Percentiles rank a stretch among this genome's conserved stretches.
Conservation (phyloP, 2,329 filamentous ascomycete species). For the Pseudohalonectria lignicola region DNA sequence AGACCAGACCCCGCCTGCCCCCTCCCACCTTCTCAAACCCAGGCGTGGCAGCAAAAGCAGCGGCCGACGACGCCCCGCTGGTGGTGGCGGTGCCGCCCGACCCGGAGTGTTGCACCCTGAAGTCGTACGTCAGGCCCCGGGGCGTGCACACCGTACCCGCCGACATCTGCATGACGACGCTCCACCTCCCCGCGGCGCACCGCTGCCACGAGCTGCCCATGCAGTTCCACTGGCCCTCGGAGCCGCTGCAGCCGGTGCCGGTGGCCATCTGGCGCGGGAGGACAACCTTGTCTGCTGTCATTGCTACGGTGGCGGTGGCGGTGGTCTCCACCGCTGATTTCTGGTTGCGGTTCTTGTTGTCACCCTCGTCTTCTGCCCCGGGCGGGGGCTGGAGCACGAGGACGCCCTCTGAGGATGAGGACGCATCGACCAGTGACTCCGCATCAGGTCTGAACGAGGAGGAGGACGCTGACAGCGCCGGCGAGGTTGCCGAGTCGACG, state of each 20-base stretch:
- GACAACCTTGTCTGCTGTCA: not conserved
- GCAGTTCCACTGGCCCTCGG: conserved; percentile 45
- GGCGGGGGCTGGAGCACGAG: too few relatives aligned
- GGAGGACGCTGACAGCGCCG: too few relatives aligned
- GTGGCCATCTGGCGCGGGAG: conserved; percentile 2
- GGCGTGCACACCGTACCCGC: conserved; percentile 34
- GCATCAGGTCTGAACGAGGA: too few relatives aligned
- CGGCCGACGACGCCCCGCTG: not conserved
- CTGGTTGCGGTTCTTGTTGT: too few relatives aligned
- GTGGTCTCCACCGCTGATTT: too few relatives aligned
- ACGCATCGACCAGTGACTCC: too few relatives aligned
- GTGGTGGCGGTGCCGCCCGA: not conserved
- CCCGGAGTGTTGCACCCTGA: conserved; percentile 8
- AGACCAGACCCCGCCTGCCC: not conserved
- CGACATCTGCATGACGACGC: conserved; percentile 27
- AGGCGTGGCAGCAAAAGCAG: not conserved
- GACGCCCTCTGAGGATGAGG: too few relatives aligned
- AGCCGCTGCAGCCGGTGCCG: conserved; percentile 26
- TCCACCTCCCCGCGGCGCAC: conserved; percentile 37
- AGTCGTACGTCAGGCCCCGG: conserved; percentile 26
- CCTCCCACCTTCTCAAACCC: not conserved
- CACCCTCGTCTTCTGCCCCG: too few relatives aligned
- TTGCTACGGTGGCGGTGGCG: too few relatives aligned
- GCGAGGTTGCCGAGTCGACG: too few relatives aligned
- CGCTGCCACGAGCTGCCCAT: conserved; percentile 36